A percentile compares a stretch with the other conserved stretches of the same genome.
Evolutionary conservation across 495 filamentous ascomycete genomes (phyloP).

Genomic region (Tuber microsphaerosporum): DNA sequence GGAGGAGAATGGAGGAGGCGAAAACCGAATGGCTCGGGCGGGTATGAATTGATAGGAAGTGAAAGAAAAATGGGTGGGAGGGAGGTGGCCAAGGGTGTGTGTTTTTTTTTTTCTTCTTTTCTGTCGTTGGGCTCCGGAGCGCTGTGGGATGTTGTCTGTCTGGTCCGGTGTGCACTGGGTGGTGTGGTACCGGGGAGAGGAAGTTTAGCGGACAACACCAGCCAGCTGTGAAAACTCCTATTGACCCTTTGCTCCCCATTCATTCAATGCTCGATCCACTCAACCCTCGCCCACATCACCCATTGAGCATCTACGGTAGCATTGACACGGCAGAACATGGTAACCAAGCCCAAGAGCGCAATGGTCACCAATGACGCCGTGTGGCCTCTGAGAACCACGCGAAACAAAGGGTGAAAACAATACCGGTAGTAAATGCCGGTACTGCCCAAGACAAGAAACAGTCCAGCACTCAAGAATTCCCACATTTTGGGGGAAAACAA

Average conservation of each 20-base stretch:
- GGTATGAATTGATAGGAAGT: slow-evolving; percentile 11
- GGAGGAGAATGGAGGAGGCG: slow-evolving; percentile 27
- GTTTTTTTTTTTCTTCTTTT: not conserved
- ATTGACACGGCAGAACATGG: not conserved
- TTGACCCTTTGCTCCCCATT: not conserved
- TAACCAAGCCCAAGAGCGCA: not conserved
- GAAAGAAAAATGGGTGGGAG: slow-evolving; percentile 18
- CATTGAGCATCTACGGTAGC: not conserved
- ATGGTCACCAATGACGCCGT: not conserved
- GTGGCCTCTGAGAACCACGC: not conserved
- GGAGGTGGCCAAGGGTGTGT: slow-evolving; percentile 1
- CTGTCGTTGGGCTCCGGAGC: not conserved
- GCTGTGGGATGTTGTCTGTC: not conserved
- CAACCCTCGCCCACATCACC: not conserved
- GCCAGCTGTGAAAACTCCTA: not conserved
- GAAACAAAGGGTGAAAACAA: not conserved
- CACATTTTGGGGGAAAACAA: no score
- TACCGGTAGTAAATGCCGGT: not conserved
- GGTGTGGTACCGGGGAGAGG: not conserved
- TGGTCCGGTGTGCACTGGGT: not conserved
- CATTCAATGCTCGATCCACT: not conserved
- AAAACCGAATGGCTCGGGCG: slow-evolving; percentile 21
- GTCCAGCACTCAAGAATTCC: not conserved
- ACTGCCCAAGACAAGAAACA: not conserved
- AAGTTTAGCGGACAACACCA: not conserved